Percentiles rank a stretch among this genome's conserved stretches.
These are phyloP conservation scores for Colletotrichum salicis DNA, from an alignment of 2,329 filamentous ascomycete species.

Conservation along the genomic window DNA sequence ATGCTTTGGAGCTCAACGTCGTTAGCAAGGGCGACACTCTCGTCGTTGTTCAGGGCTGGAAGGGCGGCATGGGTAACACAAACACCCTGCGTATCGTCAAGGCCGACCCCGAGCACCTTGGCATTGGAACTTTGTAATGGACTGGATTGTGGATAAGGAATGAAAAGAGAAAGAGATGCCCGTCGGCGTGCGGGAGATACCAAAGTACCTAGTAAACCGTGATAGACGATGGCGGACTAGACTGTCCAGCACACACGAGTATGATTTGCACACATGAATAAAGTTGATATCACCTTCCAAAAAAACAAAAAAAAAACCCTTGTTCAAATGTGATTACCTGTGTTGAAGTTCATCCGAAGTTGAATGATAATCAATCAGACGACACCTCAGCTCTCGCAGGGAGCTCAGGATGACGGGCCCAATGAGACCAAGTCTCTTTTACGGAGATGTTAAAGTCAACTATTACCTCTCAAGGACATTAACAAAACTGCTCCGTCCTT, in stretches of 20 bases:
- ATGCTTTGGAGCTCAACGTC: slow-evolving; percentile 85
- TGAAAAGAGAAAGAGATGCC: slow-evolving; percentile 8
- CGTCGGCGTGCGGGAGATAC: slow-evolving; percentile 29
- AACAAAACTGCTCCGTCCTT: not conserved
- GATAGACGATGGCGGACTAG: slow-evolving; percentile 33
- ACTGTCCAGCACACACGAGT: slow-evolving; percentile 29
- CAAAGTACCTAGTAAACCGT: slow-evolving; percentile 33
- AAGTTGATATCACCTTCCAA: slow-evolving; percentile 9
- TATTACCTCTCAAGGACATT: not conserved
- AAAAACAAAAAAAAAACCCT: not conserved
- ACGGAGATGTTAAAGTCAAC: not conserved
- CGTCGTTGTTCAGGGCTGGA: slow-evolving; percentile 90
- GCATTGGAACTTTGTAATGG: slow-evolving; percentile 58
- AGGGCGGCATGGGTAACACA: slow-evolving; percentile 91
- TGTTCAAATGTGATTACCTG: not conserved
- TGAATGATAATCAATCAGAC: not conserved
- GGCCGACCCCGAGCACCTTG: slow-evolving; percentile 68
- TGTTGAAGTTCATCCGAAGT: not conserved
- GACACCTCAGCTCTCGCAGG: not conserved
- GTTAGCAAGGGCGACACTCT: slow-evolving; percentile 78
- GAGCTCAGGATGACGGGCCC: no score
- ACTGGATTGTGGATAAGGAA: not conserved
- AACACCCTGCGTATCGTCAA: slow-evolving; percentile 79
- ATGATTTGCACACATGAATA: slow-evolving; percentile 33
- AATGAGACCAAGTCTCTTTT: not conserved